Evolutionary conservation across 371 early-diverging fungal species (phyloP).

Genomic region (Mortierella sp.): DNA sequence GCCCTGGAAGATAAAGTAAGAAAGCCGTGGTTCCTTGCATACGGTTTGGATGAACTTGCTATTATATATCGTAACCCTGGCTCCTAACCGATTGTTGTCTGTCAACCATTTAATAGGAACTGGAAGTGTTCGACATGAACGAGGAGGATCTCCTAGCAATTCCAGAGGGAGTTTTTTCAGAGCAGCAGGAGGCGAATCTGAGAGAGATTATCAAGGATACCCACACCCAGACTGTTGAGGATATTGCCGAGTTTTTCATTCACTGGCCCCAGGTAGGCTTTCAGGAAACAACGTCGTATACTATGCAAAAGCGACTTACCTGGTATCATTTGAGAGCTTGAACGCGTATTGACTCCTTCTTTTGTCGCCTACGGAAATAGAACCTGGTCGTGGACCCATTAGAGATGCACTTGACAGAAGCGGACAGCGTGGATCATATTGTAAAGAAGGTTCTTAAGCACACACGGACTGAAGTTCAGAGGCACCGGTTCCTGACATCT

Average conservation of each 20-base stretch:
- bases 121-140: constrained; percentile 28
- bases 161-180: constrained; percentile 41
- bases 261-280: constrained; percentile 40
- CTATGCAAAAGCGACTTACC: neutral
- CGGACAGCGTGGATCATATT: constrained; percentile 23
- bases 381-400: constrained; percentile 19
- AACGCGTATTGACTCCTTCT: neutral
- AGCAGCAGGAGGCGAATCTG: constrained; percentile 37
- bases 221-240: constrained; percentile 25
- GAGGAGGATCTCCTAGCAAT: constrained; percentile 21
- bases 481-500: constrained; percentile 28
- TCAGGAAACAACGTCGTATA: neutral
- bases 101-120: constrained; percentile 8
- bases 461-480: constrained; percentile 22
- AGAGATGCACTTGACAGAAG: constrained; percentile 12
- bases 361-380: neutral
- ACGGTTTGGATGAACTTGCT: too few species aligned
- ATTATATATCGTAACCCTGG: neutral
- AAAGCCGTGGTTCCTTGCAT: neutral
- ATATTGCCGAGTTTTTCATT: constrained; percentile 47
- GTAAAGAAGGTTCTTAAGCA: constrained; percentile 27
- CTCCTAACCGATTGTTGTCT: neutral
- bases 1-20: constrained; percentile 31
- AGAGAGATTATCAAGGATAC: constrained; percentile 37
- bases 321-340: neutral